A percentile compares a stretch with the other conserved stretches of the same genome.
Evolutionary conservation across 441 rosid species (phyloP).

Genomic region (Gossypium davidsonii): DNA sequence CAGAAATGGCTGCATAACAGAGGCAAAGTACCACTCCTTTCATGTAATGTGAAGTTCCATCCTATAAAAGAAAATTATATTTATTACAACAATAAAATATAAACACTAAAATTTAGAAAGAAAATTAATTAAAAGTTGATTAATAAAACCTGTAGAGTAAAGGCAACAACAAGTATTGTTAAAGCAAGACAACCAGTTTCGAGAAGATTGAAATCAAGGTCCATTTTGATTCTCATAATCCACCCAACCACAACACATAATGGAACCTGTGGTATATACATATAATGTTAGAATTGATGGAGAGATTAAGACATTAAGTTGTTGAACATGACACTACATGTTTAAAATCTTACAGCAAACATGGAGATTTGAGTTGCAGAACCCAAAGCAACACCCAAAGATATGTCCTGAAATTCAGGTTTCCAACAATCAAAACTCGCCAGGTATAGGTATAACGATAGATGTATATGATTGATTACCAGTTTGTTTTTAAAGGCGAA

Average conservation of each 20-base stretch:
- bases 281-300: background rate
- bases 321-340: background rate
- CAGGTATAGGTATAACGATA: no score
- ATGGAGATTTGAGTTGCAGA: conserved; percentile 65
- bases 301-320: background rate
- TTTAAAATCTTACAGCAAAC: conserved; percentile 43
- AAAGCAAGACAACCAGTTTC: conserved; percentile 55
- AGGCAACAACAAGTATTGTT: conserved; percentile 44
- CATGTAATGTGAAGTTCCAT: conserved; percentile 64
- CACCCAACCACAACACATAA: conserved; percentile 50
- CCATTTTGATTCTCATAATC: conserved; percentile 51
- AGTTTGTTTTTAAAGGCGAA: conserved; percentile 56
- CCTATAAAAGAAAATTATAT: conserved; percentile 26
- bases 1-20: conserved; percentile 48
- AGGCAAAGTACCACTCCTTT: conserved; percentile 56
- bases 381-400: conserved; percentile 58
- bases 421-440: background rate
- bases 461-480: conserved; percentile 11
- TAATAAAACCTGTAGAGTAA: conserved; percentile 43
- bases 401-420: conserved; percentile 39
- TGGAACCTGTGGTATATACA: conserved; percentile 35
- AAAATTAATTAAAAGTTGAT: background rate
- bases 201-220: conserved; percentile 53
- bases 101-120: background rate
- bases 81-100: background rate